Evolutionary conservation across 2,329 filamentous ascomycete genomes (phyloP).

Genomic region (Pseudogymnoascus sp.): DNA sequence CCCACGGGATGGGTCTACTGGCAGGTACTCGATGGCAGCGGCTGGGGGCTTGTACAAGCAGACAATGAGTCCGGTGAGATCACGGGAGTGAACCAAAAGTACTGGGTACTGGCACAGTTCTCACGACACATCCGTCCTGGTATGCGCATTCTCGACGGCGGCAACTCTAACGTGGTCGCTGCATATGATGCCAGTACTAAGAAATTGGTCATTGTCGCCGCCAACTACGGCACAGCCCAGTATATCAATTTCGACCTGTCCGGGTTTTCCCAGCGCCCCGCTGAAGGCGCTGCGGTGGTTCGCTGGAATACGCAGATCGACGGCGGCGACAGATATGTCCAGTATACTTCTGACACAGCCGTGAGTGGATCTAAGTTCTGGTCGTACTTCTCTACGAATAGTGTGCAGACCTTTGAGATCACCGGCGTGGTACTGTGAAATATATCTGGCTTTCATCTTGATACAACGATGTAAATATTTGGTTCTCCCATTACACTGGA

Average conservation of each 20-base stretch:
- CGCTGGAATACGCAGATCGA: slow-evolving; percentile 33
- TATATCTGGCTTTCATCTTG: background rate
- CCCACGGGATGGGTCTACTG: slow-evolving; percentile 39
- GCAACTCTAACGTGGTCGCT: slow-evolving; percentile 30
- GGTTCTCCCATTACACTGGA: background rate
- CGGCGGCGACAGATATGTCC: slow-evolving; percentile 29
- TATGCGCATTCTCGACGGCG: slow-evolving; percentile 33
- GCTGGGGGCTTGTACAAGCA: slow-evolving; percentile 35
- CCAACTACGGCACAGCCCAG: slow-evolving; percentile 32
- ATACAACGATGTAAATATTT: background rate
- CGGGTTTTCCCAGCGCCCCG: slow-evolving; percentile 20
- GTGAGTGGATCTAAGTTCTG: slow-evolving; percentile 31
- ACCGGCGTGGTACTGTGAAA: background rate
- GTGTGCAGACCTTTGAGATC: slow-evolving; percentile 34
- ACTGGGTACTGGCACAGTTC: slow-evolving; percentile 36
- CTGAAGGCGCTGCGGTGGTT: slow-evolving; percentile 27
- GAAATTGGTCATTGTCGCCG: slow-evolving; percentile 33
- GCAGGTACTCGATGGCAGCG: slow-evolving; percentile 34
- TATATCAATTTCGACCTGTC: slow-evolving; percentile 34
- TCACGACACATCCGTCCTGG: slow-evolving; percentile 34
- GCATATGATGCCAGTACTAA: slow-evolving; percentile 30
- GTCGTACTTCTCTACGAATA: slow-evolving; percentile 29
- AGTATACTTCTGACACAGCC: slow-evolving; percentile 24
- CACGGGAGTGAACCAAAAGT: slow-evolving; percentile 30
- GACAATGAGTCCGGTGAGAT: slow-evolving; percentile 30